These are phyloP conservation scores for Plasmodium chabaudi DNA, from an alignment of 169 alveolate genomes.

Conservation along the genomic window DNA sequence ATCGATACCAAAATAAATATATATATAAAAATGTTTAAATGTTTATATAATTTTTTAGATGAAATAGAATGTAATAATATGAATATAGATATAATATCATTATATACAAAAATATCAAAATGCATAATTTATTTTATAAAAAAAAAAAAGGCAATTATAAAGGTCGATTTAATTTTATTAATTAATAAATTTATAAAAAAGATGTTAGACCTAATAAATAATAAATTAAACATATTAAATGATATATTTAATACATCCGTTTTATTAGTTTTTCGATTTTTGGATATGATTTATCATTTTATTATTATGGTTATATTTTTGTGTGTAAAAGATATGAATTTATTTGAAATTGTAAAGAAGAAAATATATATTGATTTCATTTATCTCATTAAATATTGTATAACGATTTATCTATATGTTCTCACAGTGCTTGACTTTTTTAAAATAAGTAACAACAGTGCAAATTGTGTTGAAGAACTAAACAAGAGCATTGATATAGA, in stretches of 20 bases:
- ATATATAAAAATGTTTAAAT: conserved; percentile 40
- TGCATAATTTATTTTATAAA: conserved; percentile 27
- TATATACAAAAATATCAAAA: conserved; percentile 51
- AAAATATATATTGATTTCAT: conserved; percentile 11
- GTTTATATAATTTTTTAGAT: conserved; percentile 54
- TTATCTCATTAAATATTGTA: conserved; percentile 14
- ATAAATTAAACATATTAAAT: conserved; percentile 11
- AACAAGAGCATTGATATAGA: too few species aligned
- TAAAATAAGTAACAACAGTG: not conserved
- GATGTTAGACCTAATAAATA: conserved; percentile 23
- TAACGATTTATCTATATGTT: conserved; percentile 24
- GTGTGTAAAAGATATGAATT: conserved; percentile 17
- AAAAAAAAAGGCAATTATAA: conserved; percentile 25
- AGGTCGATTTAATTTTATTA: conserved; percentile 27
- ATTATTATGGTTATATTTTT: conserved; percentile 17
- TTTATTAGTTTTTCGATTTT: not conserved
- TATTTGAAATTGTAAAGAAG: conserved; percentile 22
- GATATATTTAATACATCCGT: not conserved
- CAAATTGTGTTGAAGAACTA: not conserved
- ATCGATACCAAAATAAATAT: conserved; percentile 27
- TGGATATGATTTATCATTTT: conserved; percentile 44
- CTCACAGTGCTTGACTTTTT: conserved; percentile 19
- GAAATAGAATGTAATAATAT: conserved; percentile 39
- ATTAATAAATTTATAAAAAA: conserved; percentile 50
- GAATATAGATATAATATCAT: conserved; percentile 34